Base-by-base conservation (phyloP, 805 yeast species). In the Ogataea degrootiae region DNA sequence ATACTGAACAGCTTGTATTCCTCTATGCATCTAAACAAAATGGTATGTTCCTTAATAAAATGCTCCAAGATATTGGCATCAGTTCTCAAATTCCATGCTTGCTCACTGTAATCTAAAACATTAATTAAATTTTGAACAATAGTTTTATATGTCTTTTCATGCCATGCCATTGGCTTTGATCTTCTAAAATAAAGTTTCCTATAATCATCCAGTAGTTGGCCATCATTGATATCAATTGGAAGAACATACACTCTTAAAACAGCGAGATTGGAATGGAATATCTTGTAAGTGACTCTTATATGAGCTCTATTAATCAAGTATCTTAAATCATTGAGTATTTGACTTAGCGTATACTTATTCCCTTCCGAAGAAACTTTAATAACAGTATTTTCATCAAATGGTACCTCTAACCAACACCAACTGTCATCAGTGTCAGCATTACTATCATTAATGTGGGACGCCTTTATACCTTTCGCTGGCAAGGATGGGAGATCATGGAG, bases 341-440 rank as follows among this genome's bases (percentile, higher is more conserved):
- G 56, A 37, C 48, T 47, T 19, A 51, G 22, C 2, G 41, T 39
- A 4, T 17, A 21, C 31, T 26, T 26, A 9, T 26, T 26, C 9
- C 12, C 12, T 6, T 26, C 31, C 31, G 11, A 26, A 8, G 31
- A 26, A 9, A 26, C 9, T 29, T 21, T 38, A 17, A 53, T 15
- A 21, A 26, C 39, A 26, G 39, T 26, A 23, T 47, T 41, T n/a
- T 53, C 54, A 39, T 49, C 59, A 49, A 56, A 67, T 16, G 77
- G 77, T 9, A 76, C 66, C 50, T 79, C 81, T 15, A 79, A 62
- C 87, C 86, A 81, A 43, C 42, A 55, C 86, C 87, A 82, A 1
- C 70, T 72, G 56, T 68, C 75, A 26, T 26, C 31, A 19, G 21
- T 19, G 21, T 19, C 21, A 19, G 21, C 21, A 19, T 19, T 19